These are phyloP conservation scores for Neobulgaria alba DNA, from an alignment of 2,329 filamentous ascomycete genomes.

Conservation along the genomic window DNA sequence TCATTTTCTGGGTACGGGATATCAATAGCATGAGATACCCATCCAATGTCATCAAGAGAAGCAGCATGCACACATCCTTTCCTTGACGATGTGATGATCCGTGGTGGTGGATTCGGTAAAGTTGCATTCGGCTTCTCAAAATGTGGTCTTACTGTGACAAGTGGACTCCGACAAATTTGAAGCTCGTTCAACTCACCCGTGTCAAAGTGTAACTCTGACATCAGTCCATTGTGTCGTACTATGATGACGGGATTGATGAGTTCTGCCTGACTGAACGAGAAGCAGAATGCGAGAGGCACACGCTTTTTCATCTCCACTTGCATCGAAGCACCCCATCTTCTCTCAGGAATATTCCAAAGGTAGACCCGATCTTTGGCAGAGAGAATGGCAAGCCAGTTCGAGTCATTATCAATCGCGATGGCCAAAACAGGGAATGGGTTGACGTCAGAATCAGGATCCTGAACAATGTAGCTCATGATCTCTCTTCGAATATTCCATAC, in stretches of 20 bases:
- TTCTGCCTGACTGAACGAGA: constrained; percentile 37
- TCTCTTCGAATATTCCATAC: constrained; percentile 49
- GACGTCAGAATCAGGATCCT: constrained; percentile 30
- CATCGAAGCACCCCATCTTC: constrained; percentile 46
- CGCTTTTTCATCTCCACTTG: constrained; percentile 48
- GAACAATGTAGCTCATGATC: constrained; percentile 33
- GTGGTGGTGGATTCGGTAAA: constrained; percentile 21
- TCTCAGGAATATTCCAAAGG: constrained; percentile 54
- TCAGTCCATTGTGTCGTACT: constrained; percentile 53
- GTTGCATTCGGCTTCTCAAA: constrained; percentile 30
- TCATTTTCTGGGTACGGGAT: constrained; percentile 30
- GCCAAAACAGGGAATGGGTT: constrained; percentile 50
- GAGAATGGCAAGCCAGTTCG: constrained; percentile 58
- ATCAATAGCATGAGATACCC: constrained; percentile 42
- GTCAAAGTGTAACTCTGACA: constrained; percentile 49
- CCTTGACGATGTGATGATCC: constrained; percentile 41
- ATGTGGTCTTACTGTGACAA: constrained; percentile 32
- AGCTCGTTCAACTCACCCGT: constrained; percentile 34
- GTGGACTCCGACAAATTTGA: constrained; percentile 42
- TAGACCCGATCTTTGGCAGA: constrained; percentile 48
- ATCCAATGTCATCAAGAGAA: constrained; percentile 35
- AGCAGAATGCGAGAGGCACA: constrained; percentile 55
- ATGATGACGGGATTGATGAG: constrained; percentile 45
- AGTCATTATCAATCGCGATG: constrained; percentile 55
- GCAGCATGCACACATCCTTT: constrained; percentile 43